phyloP scores from a whole-genome alignment of 768 basidiomycete genomes.

The Paxillus rubicundulus region DNA sequence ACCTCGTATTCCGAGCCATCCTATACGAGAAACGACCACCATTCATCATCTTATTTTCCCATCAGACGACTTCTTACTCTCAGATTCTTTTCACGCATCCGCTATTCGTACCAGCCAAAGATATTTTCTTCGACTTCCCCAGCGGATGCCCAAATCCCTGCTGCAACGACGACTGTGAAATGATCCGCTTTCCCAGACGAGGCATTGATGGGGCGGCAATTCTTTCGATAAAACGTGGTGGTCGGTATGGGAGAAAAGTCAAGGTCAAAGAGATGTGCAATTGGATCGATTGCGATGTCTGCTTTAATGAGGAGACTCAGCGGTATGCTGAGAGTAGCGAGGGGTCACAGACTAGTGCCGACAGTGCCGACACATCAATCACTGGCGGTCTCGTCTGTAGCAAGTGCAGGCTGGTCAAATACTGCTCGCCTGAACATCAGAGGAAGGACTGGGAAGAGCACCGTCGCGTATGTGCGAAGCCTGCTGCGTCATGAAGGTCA shows the following conservation, averaged over 20 bases:
- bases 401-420: slow-evolving; percentile 76
- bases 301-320: slow-evolving; percentile 48
- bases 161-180: slow-evolving; percentile 79
- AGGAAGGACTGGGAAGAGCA: slow-evolving; percentile 79
- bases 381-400: slow-evolving; percentile 62
- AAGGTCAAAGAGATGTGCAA: slow-evolving; percentile 71
- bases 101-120: slow-evolving; percentile 66
- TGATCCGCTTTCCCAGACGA: slow-evolving; percentile 72
- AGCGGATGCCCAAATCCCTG: slow-evolving; percentile 78
- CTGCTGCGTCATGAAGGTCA: slow-evolving; percentile 18
- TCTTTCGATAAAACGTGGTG: slow-evolving; percentile 59
- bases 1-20: slow-evolving; percentile 72
- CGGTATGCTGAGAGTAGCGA: slow-evolving; percentile 38
- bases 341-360: slow-evolving; percentile 43
- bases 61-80: slow-evolving; percentile 77
- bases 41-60: slow-evolving; percentile 75
- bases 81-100: slow-evolving; percentile 78
- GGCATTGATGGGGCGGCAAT: slow-evolving; percentile 61
- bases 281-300: slow-evolving; percentile 72
- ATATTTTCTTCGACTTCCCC: slow-evolving; percentile 75
- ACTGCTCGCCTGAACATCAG: slow-evolving; percentile 74
- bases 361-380: slow-evolving; percentile 31
- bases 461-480: slow-evolving; percentile 59
- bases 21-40: slow-evolving; percentile 74
- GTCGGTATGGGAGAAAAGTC: slow-evolving; percentile 46